Evolutionary conservation across 2,329 filamentous ascomycete genomes (phyloP), one percentile per base, ranked within the genome.

Genomic region (Fusarium succisae): DNA sequence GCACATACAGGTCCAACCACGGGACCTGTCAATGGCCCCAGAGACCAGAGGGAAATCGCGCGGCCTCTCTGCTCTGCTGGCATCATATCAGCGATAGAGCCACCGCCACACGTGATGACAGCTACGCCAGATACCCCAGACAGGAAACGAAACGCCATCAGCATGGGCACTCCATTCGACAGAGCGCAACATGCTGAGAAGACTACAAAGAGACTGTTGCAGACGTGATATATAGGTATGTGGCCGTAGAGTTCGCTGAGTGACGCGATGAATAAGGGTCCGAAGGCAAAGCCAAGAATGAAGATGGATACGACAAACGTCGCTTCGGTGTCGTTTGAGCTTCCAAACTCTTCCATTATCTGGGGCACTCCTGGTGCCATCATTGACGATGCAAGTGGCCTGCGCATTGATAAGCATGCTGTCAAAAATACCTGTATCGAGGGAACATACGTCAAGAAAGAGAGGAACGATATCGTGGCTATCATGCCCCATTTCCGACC

Each of bases 331-430:
- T 67, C 51, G 30, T 61, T 75, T 24, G 26, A 50, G 41, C 59
- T 65, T 6, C 59, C 43, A 56, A 93, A 92, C 22, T 92, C 89
- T 18, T 74, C 58, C 84, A 92, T 87, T 1, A 93, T 82, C 8
- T 88, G 80, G 1, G 88, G 87, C 0, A 92, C 87, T 5, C 87
- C 90, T 0, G 91, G 91, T 0, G 90, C 90, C 74, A 93, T 91
- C 80, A 92, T 91, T 28, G 84, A 81, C 75, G 69, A 84, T 1
- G 82, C 82, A 0, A 86, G 75, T 82, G 1, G 86, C 86, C 50
- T 75, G 56, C 3, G 68, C 20, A 30, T 17, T 8, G 20, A 15
- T 65, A 68, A 54, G 73, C 69, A 35, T 35, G 14, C 14, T 35
- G 32, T 35, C 32, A 35, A 35, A 35, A 35, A 15, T 15, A 35